A percentile compares a stretch with the other conserved stretches of the same genome.
phyloP scores from a whole-genome alignment of 2,329 filamentous ascomycete genomes.

The Furcasterigmium furcatum region DNA sequence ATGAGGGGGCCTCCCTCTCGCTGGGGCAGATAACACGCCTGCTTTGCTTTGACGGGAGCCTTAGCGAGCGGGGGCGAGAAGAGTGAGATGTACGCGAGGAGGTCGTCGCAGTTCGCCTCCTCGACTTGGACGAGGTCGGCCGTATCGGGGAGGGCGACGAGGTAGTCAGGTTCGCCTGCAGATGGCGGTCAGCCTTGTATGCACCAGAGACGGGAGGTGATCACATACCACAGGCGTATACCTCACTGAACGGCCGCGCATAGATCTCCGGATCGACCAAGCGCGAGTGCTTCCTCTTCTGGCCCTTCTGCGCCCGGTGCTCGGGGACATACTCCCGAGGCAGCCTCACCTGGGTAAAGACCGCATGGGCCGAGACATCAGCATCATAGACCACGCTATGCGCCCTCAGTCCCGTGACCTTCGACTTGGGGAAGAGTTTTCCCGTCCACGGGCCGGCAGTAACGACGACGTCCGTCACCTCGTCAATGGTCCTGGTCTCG shows the following conservation, averaged over 20 bases:
- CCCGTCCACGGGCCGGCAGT: constrained; percentile 63
- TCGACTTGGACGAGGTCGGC: constrained; percentile 77
- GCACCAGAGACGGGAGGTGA: neutral
- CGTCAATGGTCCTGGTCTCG: constrained; percentile 29
- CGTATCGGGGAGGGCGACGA: constrained; percentile 70
- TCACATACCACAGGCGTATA: constrained; percentile 80
- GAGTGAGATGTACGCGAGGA: constrained; percentile 72
- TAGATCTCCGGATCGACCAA: constrained; percentile 90
- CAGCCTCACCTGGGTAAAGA: constrained; percentile 84
- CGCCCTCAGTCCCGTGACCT: constrained; percentile 56
- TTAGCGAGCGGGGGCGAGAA: constrained; percentile 65
- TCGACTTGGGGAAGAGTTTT: constrained; percentile 52
- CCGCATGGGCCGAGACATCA: constrained; percentile 67
- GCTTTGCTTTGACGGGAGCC: constrained; percentile 67
- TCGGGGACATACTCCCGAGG: constrained; percentile 59
- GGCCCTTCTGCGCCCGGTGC: constrained; percentile 42
- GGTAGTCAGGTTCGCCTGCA: constrained; percentile 70
- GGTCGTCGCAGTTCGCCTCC: constrained; percentile 74
- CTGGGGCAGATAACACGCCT: constrained; percentile 92
- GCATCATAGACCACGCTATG: constrained; percentile 65
- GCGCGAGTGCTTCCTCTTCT: constrained; percentile 52
- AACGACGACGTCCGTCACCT: constrained; percentile 52
- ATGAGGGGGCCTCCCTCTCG: constrained; percentile 72
- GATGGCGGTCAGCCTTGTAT: neutral
- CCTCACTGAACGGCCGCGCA: constrained; percentile 80